phyloP scores from a whole-genome alignment of 805 yeast species.

The Myxozyma sirexii region DNA sequence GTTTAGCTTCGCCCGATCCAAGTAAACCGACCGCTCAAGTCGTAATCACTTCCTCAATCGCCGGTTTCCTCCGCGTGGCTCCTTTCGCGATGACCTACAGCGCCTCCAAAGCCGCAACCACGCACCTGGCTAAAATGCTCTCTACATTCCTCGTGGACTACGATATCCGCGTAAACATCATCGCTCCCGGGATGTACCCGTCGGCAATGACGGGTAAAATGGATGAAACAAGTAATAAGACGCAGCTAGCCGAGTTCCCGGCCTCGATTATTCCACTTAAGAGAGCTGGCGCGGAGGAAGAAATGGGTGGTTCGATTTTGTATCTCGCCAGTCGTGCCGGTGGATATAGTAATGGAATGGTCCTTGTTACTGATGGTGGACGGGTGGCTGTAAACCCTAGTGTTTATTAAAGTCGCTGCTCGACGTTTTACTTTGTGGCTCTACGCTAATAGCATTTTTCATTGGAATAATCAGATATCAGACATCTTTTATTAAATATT shows the following conservation, averaged over 20 bases:
- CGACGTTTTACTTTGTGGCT: background rate
- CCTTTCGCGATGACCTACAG: conserved; percentile 30
- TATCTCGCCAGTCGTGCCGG: conserved; percentile 71
- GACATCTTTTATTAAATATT: no score
- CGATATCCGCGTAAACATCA: conserved; percentile 60
- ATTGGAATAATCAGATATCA: no score
- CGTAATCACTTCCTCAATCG: conserved; percentile 33
- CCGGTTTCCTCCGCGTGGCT: conserved; percentile 30
- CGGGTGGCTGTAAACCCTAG: conserved; percentile 41
- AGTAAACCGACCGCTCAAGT: conserved; percentile 29
- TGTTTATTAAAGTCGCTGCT: conserved; percentile 25
- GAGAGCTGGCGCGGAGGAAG: conserved; percentile 64
- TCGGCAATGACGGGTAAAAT: conserved; percentile 58
- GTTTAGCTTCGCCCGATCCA: background rate
- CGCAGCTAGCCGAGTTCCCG: conserved; percentile 45
- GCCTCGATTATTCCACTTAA: conserved; percentile 56
- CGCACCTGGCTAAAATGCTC: conserved; percentile 33
- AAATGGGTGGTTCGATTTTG: conserved; percentile 68
- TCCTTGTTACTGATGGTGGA: conserved; percentile 70
- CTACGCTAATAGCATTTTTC: no score
- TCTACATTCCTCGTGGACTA: conserved; percentile 30
- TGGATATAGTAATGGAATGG: conserved; percentile 67
- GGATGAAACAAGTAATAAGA: conserved; percentile 41
- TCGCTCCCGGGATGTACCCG: conserved; percentile 67
- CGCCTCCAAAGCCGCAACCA: conserved; percentile 34